Evolutionary conservation across 2,329 filamentous ascomycete genomes (phyloP).

Genomic region (Aspergillus aculeatus): DNA sequence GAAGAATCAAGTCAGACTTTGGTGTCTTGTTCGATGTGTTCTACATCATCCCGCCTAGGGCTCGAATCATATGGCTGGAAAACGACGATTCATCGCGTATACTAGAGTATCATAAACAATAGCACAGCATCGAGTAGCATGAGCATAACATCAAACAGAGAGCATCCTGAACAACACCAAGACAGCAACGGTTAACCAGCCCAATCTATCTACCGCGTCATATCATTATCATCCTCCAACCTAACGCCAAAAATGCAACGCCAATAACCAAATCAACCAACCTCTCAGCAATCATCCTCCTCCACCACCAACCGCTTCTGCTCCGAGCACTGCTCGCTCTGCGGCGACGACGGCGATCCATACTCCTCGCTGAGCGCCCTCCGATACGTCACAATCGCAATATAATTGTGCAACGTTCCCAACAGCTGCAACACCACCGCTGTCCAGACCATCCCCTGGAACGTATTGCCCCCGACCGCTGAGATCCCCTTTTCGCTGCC

Average conservation of each 20-base stretch:
- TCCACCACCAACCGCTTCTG: slow-evolving; percentile 2
- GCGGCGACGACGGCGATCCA: neutral
- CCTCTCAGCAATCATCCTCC: neutral
- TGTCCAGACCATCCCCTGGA: slow-evolving; percentile 9
- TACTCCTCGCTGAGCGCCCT: neutral
- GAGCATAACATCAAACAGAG: too few relatives aligned
- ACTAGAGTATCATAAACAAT: too few relatives aligned
- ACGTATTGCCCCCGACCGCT: neutral
- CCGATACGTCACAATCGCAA: neutral
- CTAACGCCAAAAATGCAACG: neutral
- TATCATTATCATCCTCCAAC: neutral
- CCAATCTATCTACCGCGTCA: too few relatives aligned
- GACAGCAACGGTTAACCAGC: too few relatives aligned
- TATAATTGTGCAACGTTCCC: neutral
- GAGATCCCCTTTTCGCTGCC: slow-evolving; percentile 1
- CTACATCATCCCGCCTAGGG: too few relatives aligned
- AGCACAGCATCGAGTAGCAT: too few relatives aligned
- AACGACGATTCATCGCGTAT: too few relatives aligned
- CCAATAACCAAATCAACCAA: neutral
- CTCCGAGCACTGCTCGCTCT: slow-evolving; percentile 1
- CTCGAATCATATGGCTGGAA: too few relatives aligned
- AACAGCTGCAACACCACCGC: slow-evolving; percentile 4
- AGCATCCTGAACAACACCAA: too few relatives aligned
- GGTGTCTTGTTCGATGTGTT: too few relatives aligned
- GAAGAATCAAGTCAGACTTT: too few relatives aligned